Evolutionary conservation across 1,139 yeast species (phyloP), one percentile per base, ranked within the genome.

Genomic region (Saccharomycopsis crataegensis): DNA sequence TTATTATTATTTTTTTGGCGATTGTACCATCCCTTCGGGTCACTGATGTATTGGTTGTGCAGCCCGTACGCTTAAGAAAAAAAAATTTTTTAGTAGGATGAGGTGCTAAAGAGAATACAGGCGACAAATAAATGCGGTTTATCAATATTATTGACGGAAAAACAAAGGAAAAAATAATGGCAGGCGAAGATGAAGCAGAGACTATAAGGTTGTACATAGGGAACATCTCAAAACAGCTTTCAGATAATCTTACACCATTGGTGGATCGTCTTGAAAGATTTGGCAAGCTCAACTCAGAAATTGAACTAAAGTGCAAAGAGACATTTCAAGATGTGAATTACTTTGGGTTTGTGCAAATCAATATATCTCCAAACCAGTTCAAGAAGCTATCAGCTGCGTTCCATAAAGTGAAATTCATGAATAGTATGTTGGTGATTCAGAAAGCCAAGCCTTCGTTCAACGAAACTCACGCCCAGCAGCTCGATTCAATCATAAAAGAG

Each of bases 391-490:
- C 77, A 57, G 66, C 70, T 6, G 71, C 85, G 0, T 76, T 87
- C 58, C 77, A 87, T 64, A 94, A 91, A 28, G 78, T 84, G 1
- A 76, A 76, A 43, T 91, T 77, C 67, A 88, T 86, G 76, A 96
- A 96, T 1, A 74, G 83, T 50, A 80, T 77, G 57, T 69, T 91
- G 43, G 70, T 73, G 1, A 70, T 91, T 6, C 79, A 75, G 46
- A 63, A 62, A 47, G 83, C 84, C 28, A 72, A 70, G 49, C 67
- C 70, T 4, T 59, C 60, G 6, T 74, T 61, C 57, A 56, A 46
- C 22, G 51, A 53, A 45, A 14, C 43, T 11, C 8, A 48, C 12
- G 14, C n/a, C 32, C 33, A 17, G 32, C 9, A 42, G 8, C 28
- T 40, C 14, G 46, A 45, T 11, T 11, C 44, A 38, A 44, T 46